phyloP scores from a whole-genome alignment of 768 basidiomycete genomes.

The Tylopilus sp. region DNA sequence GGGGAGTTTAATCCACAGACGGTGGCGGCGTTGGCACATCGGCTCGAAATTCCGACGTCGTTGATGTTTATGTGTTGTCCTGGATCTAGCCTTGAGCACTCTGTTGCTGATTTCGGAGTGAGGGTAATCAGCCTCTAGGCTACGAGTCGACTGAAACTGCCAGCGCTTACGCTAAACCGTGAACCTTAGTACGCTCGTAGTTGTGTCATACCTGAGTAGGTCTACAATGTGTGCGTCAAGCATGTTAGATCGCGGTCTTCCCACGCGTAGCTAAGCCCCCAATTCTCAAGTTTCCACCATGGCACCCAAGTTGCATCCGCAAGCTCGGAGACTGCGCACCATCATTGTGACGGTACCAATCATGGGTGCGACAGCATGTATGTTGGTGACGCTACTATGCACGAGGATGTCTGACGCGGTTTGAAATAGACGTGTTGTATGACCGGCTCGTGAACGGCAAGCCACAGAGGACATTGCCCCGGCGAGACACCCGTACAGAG shows the following conservation, averaged over 20 bases:
- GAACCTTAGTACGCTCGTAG: no score
- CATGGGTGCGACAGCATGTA: constrained; percentile 62
- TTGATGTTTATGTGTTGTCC: constrained; percentile 66
- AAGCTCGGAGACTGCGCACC: constrained; percentile 44
- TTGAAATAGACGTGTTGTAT: constrained; percentile 55
- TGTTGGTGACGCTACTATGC: constrained; percentile 26
- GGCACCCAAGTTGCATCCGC: constrained; percentile 37
- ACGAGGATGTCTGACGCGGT: constrained; percentile 8
- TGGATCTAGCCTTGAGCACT: constrained; percentile 39
- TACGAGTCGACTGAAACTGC: not conserved
- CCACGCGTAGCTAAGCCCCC: not conserved
- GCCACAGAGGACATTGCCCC: constrained; percentile 40
- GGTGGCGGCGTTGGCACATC: constrained; percentile 48
- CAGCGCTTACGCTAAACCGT: no score
- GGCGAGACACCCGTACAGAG: not conserved
- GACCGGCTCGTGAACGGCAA: constrained; percentile 57
- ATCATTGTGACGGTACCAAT: constrained; percentile 65
- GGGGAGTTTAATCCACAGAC: constrained; percentile 42
- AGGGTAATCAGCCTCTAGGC: constrained; percentile 40
- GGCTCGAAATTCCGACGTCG: constrained; percentile 47
- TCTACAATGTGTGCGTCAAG: no score
- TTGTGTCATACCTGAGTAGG: no score
- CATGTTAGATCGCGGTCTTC: no score
- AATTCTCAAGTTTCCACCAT: constrained; percentile 7
- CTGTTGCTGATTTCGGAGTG: constrained; percentile 49